Evolutionary conservation across 2,329 filamentous ascomycete genomes (phyloP).

Genomic region (Colletotrichum sp.): DNA sequence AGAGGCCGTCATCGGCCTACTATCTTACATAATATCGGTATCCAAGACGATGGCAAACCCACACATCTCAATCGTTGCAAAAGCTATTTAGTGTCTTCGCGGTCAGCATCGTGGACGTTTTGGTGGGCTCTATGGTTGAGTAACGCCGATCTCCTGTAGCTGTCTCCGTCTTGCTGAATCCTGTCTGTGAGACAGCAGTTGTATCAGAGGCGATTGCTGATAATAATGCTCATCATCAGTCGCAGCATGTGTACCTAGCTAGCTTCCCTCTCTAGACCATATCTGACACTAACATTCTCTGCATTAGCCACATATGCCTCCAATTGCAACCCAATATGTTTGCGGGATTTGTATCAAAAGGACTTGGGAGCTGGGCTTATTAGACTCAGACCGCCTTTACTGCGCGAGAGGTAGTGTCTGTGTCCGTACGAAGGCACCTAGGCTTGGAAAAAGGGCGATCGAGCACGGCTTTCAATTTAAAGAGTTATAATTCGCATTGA

Average conservation of each 20-base stretch:
- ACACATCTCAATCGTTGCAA: not conserved
- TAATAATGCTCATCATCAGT: not conserved
- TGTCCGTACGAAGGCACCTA: not conserved
- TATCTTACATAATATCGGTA: not conserved
- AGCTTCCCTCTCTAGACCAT: not conserved
- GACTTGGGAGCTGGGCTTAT: not conserved
- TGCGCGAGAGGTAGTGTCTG: not conserved
- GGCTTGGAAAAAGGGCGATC: not conserved
- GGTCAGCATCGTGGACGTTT: not conserved
- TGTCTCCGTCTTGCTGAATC: not conserved
- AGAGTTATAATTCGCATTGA: not conserved
- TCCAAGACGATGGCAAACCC: not conserved
- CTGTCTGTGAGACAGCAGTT: not conserved
- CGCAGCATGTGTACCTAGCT: not conserved
- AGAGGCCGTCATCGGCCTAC: not conserved
- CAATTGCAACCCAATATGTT: not conserved
- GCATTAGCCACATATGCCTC: not conserved
- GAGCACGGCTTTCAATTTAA: not conserved
- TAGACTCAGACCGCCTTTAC: not conserved
- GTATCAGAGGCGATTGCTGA: not conserved
- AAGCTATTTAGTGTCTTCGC: not conserved
- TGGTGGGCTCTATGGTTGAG: not conserved
- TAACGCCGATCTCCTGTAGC: not conserved
- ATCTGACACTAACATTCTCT: not conserved
- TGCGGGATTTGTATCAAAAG: not conserved